Conservation (phyloP, 176 grass and related monocot species). For the Themeda triandra region DNA sequence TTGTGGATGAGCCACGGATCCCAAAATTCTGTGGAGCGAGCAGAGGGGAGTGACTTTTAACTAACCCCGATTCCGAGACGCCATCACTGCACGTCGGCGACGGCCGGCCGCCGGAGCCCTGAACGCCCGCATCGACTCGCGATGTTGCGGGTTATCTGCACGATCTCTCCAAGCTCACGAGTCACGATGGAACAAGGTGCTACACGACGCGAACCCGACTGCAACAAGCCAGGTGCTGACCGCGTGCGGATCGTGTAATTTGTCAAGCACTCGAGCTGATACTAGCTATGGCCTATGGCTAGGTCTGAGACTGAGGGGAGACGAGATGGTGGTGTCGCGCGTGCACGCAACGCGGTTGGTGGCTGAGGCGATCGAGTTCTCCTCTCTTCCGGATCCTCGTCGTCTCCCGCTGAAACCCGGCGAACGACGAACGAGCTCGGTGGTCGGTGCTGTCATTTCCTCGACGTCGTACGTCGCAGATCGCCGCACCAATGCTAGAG, state of each 20-base stretch:
- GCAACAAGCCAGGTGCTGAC: neutral
- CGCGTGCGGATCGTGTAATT: neutral
- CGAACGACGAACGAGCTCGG: neutral
- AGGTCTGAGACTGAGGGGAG: neutral
- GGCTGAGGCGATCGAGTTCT: too few species aligned
- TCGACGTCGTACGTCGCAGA: neutral
- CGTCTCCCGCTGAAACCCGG: neutral
- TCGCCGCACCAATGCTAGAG: neutral
- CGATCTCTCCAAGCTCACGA: neutral
- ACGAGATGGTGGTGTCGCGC: conserved; percentile 5
- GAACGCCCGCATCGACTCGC: neutral
- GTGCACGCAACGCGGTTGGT: too few species aligned
- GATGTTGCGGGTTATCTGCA: neutral
- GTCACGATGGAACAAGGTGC: too few species aligned
- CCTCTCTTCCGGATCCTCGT: neutral
- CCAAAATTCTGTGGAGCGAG: too few species aligned
- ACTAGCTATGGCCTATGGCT: neutral
- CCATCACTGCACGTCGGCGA: neutral
- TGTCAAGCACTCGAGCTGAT: neutral
- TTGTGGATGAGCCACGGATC: too few species aligned
- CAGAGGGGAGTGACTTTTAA: too few species aligned
- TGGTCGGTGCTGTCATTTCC: conserved; percentile 30
- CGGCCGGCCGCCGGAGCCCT: too few species aligned
- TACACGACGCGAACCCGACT: neutral
- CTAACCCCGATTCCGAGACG: neutral